Evolutionary conservation across 306 rosid species (phyloP).

Genomic region (Ziziphus jujuba): DNA sequence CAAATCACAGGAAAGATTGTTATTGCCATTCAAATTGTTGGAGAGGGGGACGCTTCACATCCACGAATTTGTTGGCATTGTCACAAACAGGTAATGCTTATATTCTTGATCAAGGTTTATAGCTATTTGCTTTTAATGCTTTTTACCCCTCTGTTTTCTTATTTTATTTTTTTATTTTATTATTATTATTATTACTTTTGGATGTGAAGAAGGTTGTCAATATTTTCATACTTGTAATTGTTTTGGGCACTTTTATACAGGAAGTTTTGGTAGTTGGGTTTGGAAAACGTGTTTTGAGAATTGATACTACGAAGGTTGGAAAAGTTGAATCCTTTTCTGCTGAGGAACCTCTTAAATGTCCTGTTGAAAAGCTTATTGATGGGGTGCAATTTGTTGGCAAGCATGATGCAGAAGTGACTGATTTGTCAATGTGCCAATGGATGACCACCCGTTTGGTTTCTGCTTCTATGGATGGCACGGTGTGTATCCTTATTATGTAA

Average conservation of each 20-base stretch:
- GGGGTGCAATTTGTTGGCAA: conserved; percentile 93
- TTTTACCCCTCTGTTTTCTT: neutral
- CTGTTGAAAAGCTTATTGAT: conserved; percentile 81
- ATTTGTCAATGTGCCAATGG: conserved; percentile 99
- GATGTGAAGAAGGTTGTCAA: conserved; percentile 11
- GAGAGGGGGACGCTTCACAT: conserved; percentile 75
- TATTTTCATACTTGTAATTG: neutral
- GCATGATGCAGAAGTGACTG: conserved; percentile 94
- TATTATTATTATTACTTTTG: neutral
- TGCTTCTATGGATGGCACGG: conserved; percentile 96
- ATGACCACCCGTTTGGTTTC: conserved; percentile 96
- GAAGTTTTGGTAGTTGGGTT: conserved; percentile 91
- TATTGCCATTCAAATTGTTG: conserved; percentile 71
- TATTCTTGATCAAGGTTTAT: neutral
- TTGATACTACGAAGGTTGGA: conserved; percentile 92
- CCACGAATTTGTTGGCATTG: conserved; percentile 98
- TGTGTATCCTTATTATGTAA: conserved; percentile 33
- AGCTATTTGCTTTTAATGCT: neutral
- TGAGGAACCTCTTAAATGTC: conserved; percentile 77
- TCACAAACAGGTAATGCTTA: conserved; percentile 79
- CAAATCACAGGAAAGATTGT: conserved; percentile 82
- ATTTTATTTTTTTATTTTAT: neutral
- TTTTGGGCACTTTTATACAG: conserved; percentile 44
- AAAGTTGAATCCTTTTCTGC: conserved; percentile 66
- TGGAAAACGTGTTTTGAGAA: conserved; percentile 78